Conservation (phyloP, 345 rosid genomes). For the Erucastrum elatum region DNA sequence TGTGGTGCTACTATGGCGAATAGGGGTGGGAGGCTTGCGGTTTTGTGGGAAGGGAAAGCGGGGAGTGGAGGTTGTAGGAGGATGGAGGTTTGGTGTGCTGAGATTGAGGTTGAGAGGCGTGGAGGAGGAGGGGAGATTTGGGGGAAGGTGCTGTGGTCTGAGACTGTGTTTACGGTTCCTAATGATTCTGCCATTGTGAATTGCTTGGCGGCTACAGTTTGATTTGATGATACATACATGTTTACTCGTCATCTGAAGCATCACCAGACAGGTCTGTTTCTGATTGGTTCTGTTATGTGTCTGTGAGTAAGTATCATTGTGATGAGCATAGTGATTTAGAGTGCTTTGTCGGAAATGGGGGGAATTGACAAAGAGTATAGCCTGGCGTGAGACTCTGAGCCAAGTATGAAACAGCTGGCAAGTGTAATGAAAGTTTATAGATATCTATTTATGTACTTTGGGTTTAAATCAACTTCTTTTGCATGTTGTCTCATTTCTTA, state of each 20-base stretch:
- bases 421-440: neutral
- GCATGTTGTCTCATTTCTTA: neutral
- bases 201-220: constrained; percentile 66
- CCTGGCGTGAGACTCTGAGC: constrained; percentile 16
- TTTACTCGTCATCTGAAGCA: neutral
- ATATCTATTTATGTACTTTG: neutral
- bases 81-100: constrained; percentile 75
- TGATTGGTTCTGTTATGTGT: neutral
- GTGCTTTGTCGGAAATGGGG: constrained; percentile 4
- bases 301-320: neutral
- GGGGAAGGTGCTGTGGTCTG: constrained; percentile 70
- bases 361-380: neutral
- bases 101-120: constrained; percentile 58
- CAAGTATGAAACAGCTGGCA: neutral
- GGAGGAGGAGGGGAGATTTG: constrained; percentile 53
- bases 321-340: neutral
- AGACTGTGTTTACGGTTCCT: constrained; percentile 52
- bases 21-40: constrained; percentile 77
- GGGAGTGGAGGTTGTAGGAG: constrained; percentile 42
- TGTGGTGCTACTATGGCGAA: constrained; percentile 75
- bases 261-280: constrained; percentile 1
- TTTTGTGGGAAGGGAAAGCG: constrained; percentile 73
- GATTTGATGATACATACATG: constrained; percentile 25
- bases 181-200: constrained; percentile 57
- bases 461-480: neutral